Evolutionary conservation across 305 asterid genomes (phyloP).

Genomic region (Striga hermonthica): DNA sequence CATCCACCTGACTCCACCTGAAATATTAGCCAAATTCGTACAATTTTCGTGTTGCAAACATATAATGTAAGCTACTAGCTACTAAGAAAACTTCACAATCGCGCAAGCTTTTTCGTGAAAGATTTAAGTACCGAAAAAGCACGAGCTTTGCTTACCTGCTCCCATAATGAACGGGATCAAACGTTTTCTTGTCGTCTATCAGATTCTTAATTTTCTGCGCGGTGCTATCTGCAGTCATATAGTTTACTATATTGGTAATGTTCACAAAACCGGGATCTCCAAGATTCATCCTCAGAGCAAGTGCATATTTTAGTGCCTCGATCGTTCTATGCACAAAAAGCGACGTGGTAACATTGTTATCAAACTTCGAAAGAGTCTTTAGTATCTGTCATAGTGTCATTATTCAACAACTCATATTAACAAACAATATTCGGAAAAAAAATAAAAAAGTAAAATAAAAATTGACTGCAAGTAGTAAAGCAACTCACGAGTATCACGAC

Average conservation of each 20-base stretch:
- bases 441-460: neutral
- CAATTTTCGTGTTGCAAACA: neutral
- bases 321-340: constrained; percentile 12
- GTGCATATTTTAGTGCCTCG: constrained; percentile 26
- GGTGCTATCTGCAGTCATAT: constrained; percentile 10
- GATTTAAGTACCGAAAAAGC: neutral
- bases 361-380: constrained; percentile 19
- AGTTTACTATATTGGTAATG: neutral
- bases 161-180: constrained; percentile 21
- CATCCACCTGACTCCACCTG: constrained; percentile 28
- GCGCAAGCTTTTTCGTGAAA: neutral
- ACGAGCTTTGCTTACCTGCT: constrained; percentile 13
- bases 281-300: constrained; percentile 22
- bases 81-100: neutral
- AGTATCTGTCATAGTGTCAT: constrained; percentile 16
- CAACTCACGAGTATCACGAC: constrained; percentile 25
- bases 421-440: no score
- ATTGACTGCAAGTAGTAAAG: no score
- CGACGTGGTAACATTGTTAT: neutral
- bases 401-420: constrained; percentile 2
- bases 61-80: neutral
- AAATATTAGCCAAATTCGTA: neutral
- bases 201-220: constrained; percentile 10
- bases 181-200: constrained; percentile 17
- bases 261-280: constrained; percentile 27